These are phyloP conservation scores for Artemisia tridentata DNA, from an alignment of 129 eudicot genomes.

Conservation along the genomic window DNA sequence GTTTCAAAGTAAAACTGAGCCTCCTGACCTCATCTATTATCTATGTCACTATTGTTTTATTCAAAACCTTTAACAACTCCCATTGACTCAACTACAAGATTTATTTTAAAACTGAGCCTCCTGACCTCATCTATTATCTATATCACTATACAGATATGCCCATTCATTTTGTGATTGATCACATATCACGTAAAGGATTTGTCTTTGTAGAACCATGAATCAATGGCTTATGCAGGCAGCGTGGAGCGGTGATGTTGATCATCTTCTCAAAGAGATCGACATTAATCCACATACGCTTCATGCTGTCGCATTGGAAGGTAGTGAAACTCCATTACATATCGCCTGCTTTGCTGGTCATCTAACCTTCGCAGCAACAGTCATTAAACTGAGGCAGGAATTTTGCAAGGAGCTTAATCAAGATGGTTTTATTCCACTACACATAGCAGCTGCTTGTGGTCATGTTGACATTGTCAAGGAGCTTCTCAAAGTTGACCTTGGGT, in stretches of 20 bases:
- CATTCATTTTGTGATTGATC: not conserved
- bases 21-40: too few species aligned
- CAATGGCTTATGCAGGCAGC: slow-evolving; percentile 41
- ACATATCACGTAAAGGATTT: not conserved
- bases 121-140: too few species aligned
- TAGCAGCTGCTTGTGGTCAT: slow-evolving; percentile 56
- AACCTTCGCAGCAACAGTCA: slow-evolving; percentile 32
- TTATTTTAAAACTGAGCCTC: not conserved
- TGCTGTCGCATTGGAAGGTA: slow-evolving; percentile 22
- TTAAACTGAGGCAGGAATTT: slow-evolving; percentile 26
- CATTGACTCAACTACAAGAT: not conserved
- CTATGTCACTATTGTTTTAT: too few species aligned
- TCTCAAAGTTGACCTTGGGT: slow-evolving; percentile 35
- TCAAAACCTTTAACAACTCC: not conserved
- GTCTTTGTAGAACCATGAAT: slow-evolving; percentile 31
- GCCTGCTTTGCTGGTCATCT: slow-evolving; percentile 46
- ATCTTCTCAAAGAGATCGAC: slow-evolving; percentile 25
- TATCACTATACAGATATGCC: not conserved
- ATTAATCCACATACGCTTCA: slow-evolving; percentile 29
- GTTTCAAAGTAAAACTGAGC: too few species aligned
- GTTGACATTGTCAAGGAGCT: slow-evolving; percentile 52
- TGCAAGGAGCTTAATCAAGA: slow-evolving; percentile 37
- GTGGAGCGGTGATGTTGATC: slow-evolving; percentile 37
- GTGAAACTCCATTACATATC: slow-evolving; percentile 42
- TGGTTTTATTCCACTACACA: slow-evolving; percentile 50